A percentile compares a stretch with the other conserved stretches of the same genome.
These are phyloP conservation scores for Suillus hirtellus DNA, from an alignment of 768 basidiomycete genomes.

Conservation along the genomic window DNA sequence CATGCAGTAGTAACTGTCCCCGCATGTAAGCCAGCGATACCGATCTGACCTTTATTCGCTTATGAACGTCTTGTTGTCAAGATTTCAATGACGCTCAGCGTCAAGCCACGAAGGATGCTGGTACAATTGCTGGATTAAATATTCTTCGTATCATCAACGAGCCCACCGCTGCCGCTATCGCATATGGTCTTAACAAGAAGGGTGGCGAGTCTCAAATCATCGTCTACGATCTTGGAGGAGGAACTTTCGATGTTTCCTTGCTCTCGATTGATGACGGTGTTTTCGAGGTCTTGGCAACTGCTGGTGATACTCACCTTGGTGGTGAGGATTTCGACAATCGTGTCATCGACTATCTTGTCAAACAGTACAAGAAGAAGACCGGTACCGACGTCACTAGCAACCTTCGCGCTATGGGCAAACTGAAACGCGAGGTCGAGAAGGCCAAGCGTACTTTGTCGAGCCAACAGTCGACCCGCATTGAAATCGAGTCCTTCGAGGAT, in stretches of 20 bases:
- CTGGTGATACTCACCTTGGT: conserved; percentile 93
- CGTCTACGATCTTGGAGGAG: conserved; percentile 97
- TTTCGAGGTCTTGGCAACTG: conserved; percentile 87
- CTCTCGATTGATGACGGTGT: conserved; percentile 93
- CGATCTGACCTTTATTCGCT: conserved; percentile 1
- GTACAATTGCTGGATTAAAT: conserved; percentile 90
- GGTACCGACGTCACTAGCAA: conserved; percentile 81
- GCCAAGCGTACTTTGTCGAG: conserved; percentile 91
- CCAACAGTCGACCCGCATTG: conserved; percentile 88
- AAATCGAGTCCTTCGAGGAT: conserved; percentile 94
- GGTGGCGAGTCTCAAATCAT: conserved; percentile 93
- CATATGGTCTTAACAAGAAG: conserved; percentile 98
- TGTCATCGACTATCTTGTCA: conserved; percentile 86
- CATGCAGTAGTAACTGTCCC: conserved; percentile 99
- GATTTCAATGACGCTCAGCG: conserved; percentile 99
- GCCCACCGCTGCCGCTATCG: conserved; percentile 95
- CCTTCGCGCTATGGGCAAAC: conserved; percentile 83
- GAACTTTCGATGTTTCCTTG: conserved; percentile 98
- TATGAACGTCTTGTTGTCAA: conserved; percentile 42
- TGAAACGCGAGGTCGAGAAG: conserved; percentile 93
- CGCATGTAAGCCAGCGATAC: conserved; percentile 57
- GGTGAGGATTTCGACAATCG: conserved; percentile 97
- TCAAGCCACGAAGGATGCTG: conserved; percentile 98
- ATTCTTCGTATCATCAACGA: conserved; percentile 98
- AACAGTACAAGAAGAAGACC: conserved; percentile 90